Evolutionary conservation across 768 basidiomycete species (phyloP), one percentile per base, ranked within the genome.

Genomic region (Podaxis sp.): DNA sequence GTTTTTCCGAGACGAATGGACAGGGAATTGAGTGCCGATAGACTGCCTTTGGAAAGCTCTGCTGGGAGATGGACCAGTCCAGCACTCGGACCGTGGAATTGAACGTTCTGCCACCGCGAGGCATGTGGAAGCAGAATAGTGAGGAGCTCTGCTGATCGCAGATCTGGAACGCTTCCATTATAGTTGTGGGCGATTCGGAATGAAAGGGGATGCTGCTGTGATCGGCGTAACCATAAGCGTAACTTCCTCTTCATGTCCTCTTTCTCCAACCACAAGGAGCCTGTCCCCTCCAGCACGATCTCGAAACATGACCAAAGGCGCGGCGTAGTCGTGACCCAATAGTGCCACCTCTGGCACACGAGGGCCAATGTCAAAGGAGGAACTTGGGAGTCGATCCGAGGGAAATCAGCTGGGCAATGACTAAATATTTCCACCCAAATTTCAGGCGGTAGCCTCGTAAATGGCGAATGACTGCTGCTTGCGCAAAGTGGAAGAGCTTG

Each of bases 301-400:
- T 74, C 69, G 59, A 85, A 79, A 0, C 78, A 75, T 13, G 78
- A 76, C 84, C 84, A 85, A 26, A 85, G 69, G 57, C 72, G 74
- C 8, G 84, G 80, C 0, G 78, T 79, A 6, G 70, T 68, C 15
- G 73, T 53, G 26, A 72, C 77, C 13, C 84, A 59, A 3, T 69
- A 59, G 64, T 76, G 76, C 84, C 84, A 85, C 2, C 72, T 62
- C 2, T 69, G 70, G 64, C 79, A 81, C 13, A 85, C 77, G 41
- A 69, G 69, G 20, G 77, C 71, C 22, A 84, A 64, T 6, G 79
- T 51, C 36, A 80, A 63, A 17, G 83, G 81, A 0, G 75, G 76
- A 53, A 75, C 74, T 33, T 69, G 65, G 53, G 68, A 53, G 58
- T 65, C 67, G 37, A 81, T 68, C n/a, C 59, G 67, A 33, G 76